A percentile compares a stretch with the other conserved stretches of the same genome.
Conservation (phyloP, 345 rosid genomes). For the Pistacia atlantica region DNA sequence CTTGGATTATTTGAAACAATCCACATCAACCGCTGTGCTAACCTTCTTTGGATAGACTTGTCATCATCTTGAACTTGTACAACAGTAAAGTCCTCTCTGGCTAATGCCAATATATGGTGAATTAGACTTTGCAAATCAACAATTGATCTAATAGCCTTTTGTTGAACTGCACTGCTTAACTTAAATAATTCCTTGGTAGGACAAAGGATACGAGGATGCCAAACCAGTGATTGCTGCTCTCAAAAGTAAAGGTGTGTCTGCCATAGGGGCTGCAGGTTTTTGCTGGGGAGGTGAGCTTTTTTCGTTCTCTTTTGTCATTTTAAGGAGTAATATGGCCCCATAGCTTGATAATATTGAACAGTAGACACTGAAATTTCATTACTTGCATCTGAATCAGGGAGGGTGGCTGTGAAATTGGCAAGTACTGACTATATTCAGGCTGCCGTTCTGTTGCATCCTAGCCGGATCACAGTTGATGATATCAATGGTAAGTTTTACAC, state of each 20-base stretch:
- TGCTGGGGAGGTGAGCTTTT: conserved; percentile 22
- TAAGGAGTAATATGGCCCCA: neutral
- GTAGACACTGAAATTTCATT: neutral
- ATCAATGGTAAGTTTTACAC: conserved; percentile 12
- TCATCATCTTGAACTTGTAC: conserved; percentile 1
- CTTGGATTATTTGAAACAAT: neutral
- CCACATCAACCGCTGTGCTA: neutral
- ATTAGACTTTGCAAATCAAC: neutral
- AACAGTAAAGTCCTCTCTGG: neutral
- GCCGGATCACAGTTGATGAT: conserved; percentile 7
- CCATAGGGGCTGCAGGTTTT: conserved; percentile 17
- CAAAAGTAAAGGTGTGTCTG: conserved; percentile 20
- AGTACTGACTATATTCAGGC: conserved; percentile 9
- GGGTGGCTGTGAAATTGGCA: conserved; percentile 17
- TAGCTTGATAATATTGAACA: neutral
- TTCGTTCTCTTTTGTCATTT: neutral
- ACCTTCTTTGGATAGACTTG: neutral
- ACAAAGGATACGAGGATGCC: conserved; percentile 18
- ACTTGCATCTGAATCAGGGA: conserved; percentile 10
- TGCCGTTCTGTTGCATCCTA: conserved; percentile 22
- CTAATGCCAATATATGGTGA: neutral
- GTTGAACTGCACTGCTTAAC: neutral
- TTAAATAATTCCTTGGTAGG: conserved; percentile 1
- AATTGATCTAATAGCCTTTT: neutral
- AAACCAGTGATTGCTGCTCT: conserved; percentile 19